Conservation (phyloP, 2,329 filamentous ascomycete genomes). For the Fusarium continuum region DNA sequence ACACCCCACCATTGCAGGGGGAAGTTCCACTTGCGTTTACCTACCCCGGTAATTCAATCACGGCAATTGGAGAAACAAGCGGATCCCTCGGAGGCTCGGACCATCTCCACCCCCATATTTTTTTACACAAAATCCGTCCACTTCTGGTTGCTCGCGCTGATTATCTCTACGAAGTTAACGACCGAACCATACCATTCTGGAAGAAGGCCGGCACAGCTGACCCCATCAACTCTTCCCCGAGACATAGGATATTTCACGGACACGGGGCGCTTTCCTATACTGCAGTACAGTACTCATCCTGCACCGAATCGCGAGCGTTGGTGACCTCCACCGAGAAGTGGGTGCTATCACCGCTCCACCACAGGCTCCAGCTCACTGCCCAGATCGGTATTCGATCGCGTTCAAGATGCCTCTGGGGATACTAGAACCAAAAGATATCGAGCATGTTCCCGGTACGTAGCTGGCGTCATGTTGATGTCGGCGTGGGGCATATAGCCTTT, state of each 20-base stretch:
- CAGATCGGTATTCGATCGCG: constrained; percentile 12
- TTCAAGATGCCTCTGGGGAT: constrained; percentile 67
- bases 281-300: not conserved
- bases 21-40: not conserved
- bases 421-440: constrained; percentile 71
- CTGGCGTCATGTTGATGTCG: not conserved
- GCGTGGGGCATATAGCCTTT: not conserved
- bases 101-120: constrained; percentile 27
- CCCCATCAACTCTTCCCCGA: not conserved
- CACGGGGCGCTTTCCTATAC: not conserved
- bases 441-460: constrained; percentile 76
- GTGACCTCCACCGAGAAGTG: constrained; percentile 6
- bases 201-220: constrained; percentile 6
- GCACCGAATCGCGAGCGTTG: not conserved
- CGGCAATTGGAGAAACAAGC: constrained; percentile 29
- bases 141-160: constrained; percentile 5
- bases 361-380: constrained; percentile 5
- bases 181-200: constrained; percentile 11
- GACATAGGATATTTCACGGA: not conserved
- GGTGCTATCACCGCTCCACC: constrained; percentile 26
- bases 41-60: constrained; percentile 24
- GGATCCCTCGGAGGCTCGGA: constrained; percentile 23
- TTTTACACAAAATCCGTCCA: constrained; percentile 14
- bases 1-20: not conserved
- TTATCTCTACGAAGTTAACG: constrained; percentile 3